Evolutionary conservation across 192 early-diverging fungal genomes (phyloP), one percentile per base, ranked within the genome.

Genomic region (Rhizophagus clarus): DNA sequence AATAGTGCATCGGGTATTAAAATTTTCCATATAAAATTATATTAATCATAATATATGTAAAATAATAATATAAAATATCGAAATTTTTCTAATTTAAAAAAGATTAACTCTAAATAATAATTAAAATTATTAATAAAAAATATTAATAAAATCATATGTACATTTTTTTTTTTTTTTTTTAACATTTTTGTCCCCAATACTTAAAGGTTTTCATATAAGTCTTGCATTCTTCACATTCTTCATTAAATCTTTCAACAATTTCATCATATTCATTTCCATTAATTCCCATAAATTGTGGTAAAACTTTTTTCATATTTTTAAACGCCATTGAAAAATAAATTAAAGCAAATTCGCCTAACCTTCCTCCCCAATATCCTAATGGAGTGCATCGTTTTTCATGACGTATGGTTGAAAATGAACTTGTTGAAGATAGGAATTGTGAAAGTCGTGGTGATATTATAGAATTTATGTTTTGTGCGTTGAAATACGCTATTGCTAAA

Each of bases 141-240:
- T 20, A 34, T 17, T 17, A 51, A 51, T 51, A 17, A 51, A 4
- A 4, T 17, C 17, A 51, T 51, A 51, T 2, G 2, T 15, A 17
- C 12, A 17, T 15, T 4, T 51, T 51, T 51, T 51, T 51, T 12
- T 8, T 11, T 47, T 1, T 47, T 47, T 14, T 49, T 47, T 49
- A 49, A 31, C 29, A 66, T 70, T 70, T 70, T 70, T 70, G 29
- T 10, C 68, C 29, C 29, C 32, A 70, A 70, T 37, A 22, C 14
- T 32, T 70, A 70, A 34, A 70, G 20, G 68, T 70, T 40, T 70
- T 70, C 22, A 70, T 70, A 70, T 70, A 40, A 42, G 34, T 70
- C 42, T 22, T 22, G 24, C n/a, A 34, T 70, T 22, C 12, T 70
- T 70, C 68, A 40, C 68, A 70, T 42, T 70, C 68, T 40, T n/a